These are phyloP conservation scores for Plasmodium relictum DNA, from an alignment of 169 alveolate genomes.

Conservation along the genomic window DNA sequence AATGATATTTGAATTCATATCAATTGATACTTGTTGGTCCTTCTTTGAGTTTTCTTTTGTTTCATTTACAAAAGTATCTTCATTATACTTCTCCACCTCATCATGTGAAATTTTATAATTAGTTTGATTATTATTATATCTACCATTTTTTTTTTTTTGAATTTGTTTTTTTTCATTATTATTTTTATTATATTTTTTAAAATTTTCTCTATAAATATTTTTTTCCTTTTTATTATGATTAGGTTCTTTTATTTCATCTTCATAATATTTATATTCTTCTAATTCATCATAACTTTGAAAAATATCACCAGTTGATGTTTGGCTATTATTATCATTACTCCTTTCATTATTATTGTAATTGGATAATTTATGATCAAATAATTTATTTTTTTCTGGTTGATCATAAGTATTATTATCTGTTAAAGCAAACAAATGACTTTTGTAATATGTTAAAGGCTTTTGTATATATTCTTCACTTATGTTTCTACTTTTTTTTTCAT, in stretches of 20 bases:
- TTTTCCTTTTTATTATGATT: not conserved
- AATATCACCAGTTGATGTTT: slow-evolving; percentile 16
- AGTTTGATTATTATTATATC: not conserved
- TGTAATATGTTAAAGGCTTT: no score
- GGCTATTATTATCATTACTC: not conserved
- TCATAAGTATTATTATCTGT: no score
- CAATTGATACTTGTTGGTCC: no score
- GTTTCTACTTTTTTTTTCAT: no score
- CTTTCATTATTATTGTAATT: not conserved
- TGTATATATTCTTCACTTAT: no score
- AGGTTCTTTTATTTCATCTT: not conserved
- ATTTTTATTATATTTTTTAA: not conserved
- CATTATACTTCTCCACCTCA: no score
- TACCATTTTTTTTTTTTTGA: not conserved
- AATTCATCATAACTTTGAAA: slow-evolving; percentile 49
- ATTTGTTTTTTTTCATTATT: not conserved
- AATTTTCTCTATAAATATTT: not conserved
- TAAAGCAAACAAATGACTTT: no score
- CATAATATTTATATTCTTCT: slow-evolving; percentile 5
- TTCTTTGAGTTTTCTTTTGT: no score
- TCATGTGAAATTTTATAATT: not conserved
- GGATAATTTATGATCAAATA: no score
- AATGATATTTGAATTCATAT: not conserved
- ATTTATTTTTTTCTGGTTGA: no score
- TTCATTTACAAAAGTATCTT: no score